Conservation (phyloP, 768 basidiomycete species). For the Sporobolomyces phaffii region DNA sequence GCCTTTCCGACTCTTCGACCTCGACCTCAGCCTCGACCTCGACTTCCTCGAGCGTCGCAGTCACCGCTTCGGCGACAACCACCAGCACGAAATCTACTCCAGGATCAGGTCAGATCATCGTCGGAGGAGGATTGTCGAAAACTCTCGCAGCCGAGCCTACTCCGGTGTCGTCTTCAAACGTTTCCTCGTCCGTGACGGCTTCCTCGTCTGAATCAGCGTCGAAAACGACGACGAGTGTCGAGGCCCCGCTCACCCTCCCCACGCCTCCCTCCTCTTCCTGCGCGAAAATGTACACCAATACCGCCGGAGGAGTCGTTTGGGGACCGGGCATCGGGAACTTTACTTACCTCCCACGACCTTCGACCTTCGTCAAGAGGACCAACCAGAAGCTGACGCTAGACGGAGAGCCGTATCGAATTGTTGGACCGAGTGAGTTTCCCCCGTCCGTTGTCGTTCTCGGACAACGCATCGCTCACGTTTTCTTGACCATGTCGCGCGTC, state of each 20-base stretch:
- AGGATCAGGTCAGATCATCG: constrained; percentile 7
- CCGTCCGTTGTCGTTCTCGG: no score
- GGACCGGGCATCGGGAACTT: constrained; percentile 21
- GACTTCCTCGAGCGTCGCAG: no score
- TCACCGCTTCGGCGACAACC: neutral
- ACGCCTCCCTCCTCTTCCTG: constrained; percentile 16
- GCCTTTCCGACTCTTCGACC: neutral
- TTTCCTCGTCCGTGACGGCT: neutral
- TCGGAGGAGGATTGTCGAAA: constrained; percentile 6
- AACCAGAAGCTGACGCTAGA: constrained; percentile 29
- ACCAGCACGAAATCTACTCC: neutral
- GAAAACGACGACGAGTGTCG: neutral
- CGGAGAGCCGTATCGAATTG: constrained; percentile 29
- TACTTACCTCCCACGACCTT: constrained; percentile 13
- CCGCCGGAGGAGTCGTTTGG: constrained; percentile 19
- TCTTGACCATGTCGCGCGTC: no score
- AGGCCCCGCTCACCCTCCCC: neutral
- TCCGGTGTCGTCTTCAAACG: neutral
- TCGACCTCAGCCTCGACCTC: neutral
- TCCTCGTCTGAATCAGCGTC: neutral
- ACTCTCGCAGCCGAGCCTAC: neutral
- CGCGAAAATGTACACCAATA: constrained; percentile 17
- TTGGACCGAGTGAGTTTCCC: constrained; percentile 36
- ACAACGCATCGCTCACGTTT: neutral
- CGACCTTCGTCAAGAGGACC: constrained; percentile 33